Evolutionary conservation across 352 stramenopile species (phyloP).

Genomic region (Phytophthora niederhauseri): DNA sequence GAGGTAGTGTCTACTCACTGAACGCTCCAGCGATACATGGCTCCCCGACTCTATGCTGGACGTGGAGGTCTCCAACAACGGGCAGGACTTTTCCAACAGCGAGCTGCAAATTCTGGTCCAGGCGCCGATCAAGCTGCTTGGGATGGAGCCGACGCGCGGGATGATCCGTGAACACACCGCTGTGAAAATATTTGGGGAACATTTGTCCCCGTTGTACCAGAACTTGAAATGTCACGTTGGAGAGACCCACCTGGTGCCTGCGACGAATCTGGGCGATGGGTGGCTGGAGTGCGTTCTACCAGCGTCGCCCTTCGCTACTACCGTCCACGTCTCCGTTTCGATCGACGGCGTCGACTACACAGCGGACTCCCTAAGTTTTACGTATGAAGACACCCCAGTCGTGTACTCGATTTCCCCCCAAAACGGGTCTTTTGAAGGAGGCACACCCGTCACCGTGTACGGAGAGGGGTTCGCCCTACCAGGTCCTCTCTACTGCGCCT

Average conservation of each 20-base stretch:
- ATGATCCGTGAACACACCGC: constrained; percentile 18
- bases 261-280: constrained; percentile 32
- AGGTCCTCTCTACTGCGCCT: constrained; percentile 37
- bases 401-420: constrained; percentile 50
- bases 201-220: constrained; percentile 32
- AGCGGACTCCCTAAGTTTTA: constrained; percentile 32
- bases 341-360: constrained; percentile 40
- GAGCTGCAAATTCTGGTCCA: constrained; percentile 71
- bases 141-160: constrained; percentile 30
- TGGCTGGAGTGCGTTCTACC: constrained; percentile 50
- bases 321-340: constrained; percentile 32
- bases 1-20: constrained; percentile 69
- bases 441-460: constrained; percentile 39
- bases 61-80: constrained; percentile 94
- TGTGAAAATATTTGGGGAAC: constrained; percentile 35
- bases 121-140: constrained; percentile 22
- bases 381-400: constrained; percentile 46
- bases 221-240: constrained; percentile 49
- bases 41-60: constrained; percentile 9
- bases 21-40: constrained; percentile 13
- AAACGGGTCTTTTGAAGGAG: constrained; percentile 48
- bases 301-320: constrained; percentile 3
- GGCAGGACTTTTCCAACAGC: constrained; percentile 90
- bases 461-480: constrained; percentile 40
- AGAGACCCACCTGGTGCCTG: constrained; percentile 32